Evolutionary conservation across 495 filamentous ascomycete genomes (phyloP).

Genomic region (Penicillium odoratum): DNA sequence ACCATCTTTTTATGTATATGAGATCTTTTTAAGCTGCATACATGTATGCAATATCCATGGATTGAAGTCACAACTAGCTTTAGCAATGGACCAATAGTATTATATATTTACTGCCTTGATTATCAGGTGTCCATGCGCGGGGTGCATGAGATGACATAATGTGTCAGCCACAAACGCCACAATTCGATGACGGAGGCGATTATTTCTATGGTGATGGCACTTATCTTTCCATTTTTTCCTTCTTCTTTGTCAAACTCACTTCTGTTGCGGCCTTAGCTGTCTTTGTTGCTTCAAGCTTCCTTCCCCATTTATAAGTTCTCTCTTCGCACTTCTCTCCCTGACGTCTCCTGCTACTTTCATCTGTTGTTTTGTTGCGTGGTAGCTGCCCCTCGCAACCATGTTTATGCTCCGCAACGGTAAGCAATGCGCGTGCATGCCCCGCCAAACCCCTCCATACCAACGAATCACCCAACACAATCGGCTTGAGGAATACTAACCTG

Average conservation of each 20-base stretch:
- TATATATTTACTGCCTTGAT: neutral
- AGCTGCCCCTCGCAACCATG: conserved; percentile 52
- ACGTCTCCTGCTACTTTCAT: conserved; percentile 1
- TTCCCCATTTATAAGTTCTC: conserved; percentile 8
- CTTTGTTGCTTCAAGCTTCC: conserved; percentile 6
- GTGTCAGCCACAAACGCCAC: conserved; percentile 28
- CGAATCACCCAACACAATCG: conserved; percentile 4
- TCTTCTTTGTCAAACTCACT: conserved; percentile 2
- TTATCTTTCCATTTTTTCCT: conserved; percentile 16
- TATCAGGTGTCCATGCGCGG: neutral
- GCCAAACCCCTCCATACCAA: conserved; percentile 37
- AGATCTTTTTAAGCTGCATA: no score
- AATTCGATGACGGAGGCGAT: conserved; percentile 28
- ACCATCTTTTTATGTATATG: no score
- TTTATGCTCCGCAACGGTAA: conserved; percentile 73
- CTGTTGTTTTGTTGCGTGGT: conserved; percentile 21
- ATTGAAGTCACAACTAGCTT: neutral
- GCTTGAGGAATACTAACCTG: conserved; percentile 18
- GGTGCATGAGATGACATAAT: conserved; percentile 12
- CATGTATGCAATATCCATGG: no score
- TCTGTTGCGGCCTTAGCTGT: conserved; percentile 5
- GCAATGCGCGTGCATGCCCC: conserved; percentile 27
- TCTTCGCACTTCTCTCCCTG: conserved; percentile 4
- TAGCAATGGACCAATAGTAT: neutral
- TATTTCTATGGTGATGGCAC: conserved; percentile 25